Base-by-base conservation (phyloP, 441 rosid genomes). In the Hypseocharis bilobata region DNA sequence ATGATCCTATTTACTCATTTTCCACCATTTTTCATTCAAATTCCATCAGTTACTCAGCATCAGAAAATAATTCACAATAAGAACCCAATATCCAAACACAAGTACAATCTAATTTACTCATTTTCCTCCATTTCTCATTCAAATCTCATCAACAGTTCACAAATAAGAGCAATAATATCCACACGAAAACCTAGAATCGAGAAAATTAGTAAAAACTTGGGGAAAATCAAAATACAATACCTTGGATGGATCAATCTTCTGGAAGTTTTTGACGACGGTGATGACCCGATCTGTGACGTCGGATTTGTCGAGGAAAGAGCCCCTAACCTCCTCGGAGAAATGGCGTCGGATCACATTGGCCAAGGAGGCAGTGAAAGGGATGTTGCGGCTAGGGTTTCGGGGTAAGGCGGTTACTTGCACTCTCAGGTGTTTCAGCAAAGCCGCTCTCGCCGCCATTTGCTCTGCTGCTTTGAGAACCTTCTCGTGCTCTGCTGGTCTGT, bases 241-340 rank as follows among this genome's bases (percentile, higher is more conserved):
- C 97, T 90, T 88, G 23, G 95, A 84, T 65, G 95, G 91, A 68
- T 93, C 95, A 29, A 88, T 87, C 80, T 83, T 87, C 82, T 85
- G 86, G 75, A 85, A 90, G 72, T 88, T 88, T 80, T 90, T 93
- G 72, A 93, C 97, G 65, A 87, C 95, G 16, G 74, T 60, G 79
- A 88, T 11, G 38, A 93, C 94, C 5, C 97, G 95, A 81, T 93
- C 98, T 20, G 97, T 75, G 76, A 90, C 98, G 74, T 92, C 97
- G 7, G 96, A 84, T 75, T 90, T 92, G 80, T 92, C 95, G 23
- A 92, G 96, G 78, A 90, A 93, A 28, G 95, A 78, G 25, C 98
- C 97, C 64, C 87, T 78, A 2, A 87, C 86, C 74, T 90, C 98
- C 65, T 85, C 88, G 0, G 95, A 88, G 77, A 90, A 87, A 64